Base-by-base conservation (phyloP, 345 rosid species). In the Geranium rotundifolium region DNA sequence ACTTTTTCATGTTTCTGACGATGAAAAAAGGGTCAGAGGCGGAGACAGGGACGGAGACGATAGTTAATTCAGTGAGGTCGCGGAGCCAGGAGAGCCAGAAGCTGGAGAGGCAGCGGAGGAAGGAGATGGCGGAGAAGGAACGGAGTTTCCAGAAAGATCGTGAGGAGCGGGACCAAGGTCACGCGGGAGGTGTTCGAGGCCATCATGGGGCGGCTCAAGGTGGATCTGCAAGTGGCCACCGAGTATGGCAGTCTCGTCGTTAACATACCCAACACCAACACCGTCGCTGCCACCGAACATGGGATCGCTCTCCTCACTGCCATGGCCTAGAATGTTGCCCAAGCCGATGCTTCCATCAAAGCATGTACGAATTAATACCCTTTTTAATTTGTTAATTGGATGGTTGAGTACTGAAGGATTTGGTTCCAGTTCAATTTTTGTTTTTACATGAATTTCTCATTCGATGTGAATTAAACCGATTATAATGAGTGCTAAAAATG, bases 111-210 rank as follows among this genome's bases (percentile, higher is more conserved):
- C 59, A 84, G 31, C 79, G 89, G 54, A 85, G 87, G 58, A 73
- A 85, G 75, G 59, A 75, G 73, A 78, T 75, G 78, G 82, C 80
- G 60, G 93, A 69, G 67, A 84, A 84, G 54, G 89, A 71, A 69
- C 49, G 80, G 66, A 91, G 77, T 66, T 86, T 79, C 18, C 80
- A 69, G 61, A n/a, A n/a, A n/a, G 85, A 89, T 86, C 65, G 91
- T 89, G 58, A 81, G 96, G 75, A 89, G 96, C 54, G 91, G 89
- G 15, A 89, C 93, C 19, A 86, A 86, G 77, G 96, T 89, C 68
- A 84, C 85, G 2, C 72, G 93, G 39, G 76, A 82, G 69, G 91
- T 89, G 65, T 81, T 89, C 19, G 93, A 84, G 70, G 91, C 91
- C 0, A 80, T 82, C 15, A 77, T 81, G 56, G 89, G 96, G 63